Percentiles rank a stretch among this genome's conserved stretches.
phyloP scores from a whole-genome alignment of 495 filamentous ascomycete genomes.

The Penicillium dipodomyicola region DNA sequence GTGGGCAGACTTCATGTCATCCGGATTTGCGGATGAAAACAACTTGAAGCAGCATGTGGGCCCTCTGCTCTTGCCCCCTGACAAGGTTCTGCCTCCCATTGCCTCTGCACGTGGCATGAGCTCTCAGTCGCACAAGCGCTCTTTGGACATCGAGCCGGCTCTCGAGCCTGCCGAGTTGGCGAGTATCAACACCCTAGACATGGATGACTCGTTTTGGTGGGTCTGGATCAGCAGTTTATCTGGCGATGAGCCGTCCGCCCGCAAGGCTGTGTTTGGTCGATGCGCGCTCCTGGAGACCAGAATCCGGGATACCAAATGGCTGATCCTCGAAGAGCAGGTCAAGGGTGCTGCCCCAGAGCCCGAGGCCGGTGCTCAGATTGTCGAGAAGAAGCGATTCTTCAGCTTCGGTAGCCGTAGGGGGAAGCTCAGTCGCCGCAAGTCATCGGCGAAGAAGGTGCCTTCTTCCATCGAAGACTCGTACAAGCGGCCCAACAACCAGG shows the following conservation, averaged over 20 bases:
- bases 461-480: slow-evolving; percentile 50
- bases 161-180: slow-evolving; percentile 92
- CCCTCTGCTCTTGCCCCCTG: slow-evolving; percentile 76
- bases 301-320: slow-evolving; percentile 79
- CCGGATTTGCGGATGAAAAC: slow-evolving; percentile 79
- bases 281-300: slow-evolving; percentile 89
- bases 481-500: slow-evolving; percentile 45
- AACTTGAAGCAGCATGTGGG: slow-evolving; percentile 48
- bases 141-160: slow-evolving; percentile 58
- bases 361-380: slow-evolving; percentile 81
- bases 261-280: slow-evolving; percentile 91
- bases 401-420: slow-evolving; percentile 73
- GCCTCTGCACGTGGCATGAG: slow-evolving; percentile 66
- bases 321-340: slow-evolving; percentile 94
- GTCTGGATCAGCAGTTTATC: slow-evolving; percentile 98
- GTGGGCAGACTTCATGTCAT: slow-evolving; percentile 95
- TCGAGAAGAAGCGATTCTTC: slow-evolving; percentile 90
- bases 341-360: slow-evolving; percentile 87
- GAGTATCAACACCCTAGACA: slow-evolving; percentile 78
- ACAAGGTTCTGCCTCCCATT: slow-evolving; percentile 88
- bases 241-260: slow-evolving; percentile 74
- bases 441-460: slow-evolving; percentile 53
- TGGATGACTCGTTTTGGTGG: slow-evolving; percentile 99
- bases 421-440: slow-evolving; percentile 65
- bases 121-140: slow-evolving; percentile 80